Evolutionary conservation across 371 early-diverging fungal genomes (phyloP), one percentile per base, ranked within the genome.

Genomic region (Lichtheimia ramosa): DNA sequence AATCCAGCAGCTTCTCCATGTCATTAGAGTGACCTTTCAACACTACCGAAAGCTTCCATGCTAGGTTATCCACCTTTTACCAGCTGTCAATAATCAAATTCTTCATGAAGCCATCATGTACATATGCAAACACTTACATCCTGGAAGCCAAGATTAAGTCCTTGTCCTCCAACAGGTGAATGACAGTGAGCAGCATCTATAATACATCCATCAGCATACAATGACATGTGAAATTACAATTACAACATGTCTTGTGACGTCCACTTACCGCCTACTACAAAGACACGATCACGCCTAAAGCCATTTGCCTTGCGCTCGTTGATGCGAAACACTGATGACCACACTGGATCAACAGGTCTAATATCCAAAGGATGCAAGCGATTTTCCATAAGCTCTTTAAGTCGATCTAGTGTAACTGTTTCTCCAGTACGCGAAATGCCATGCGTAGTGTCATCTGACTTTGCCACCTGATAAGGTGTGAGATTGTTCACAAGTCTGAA

Each of bases 101-200:
- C 21, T 1, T 15, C 14, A 25, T 34, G 25, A 34, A 34, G 10
- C 51, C 16, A 10, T 28, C 40, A 14, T 3, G 20, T n/a, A n/a
- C 6, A 18, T n/a, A 23, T 16, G 21, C 61, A 55, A 61, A 77
- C 75, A n/a, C n/a, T n/a, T n/a, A n/a, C 79, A 64, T 78, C 79
- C 28, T 75, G 71, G 5, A 75, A 18, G 8, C 75, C 73, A n/a
- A 78, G 15, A 34, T 78, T 78, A 68, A 78, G 63, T 7, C 79
- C 79, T 62, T 77, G 77, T 14, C 59, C 62, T 25, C 75, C 79
- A 15, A 61, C 64, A 23, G 79, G 79, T 0, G 75, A 75, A 49
- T 78, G 79, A 28, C 79, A 79, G 48, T 79, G 80, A 3, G 77
- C 74, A 43, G 80, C 63, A 65, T 79, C 80, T 66, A 49, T 51